A percentile compares a stretch with the other conserved stretches of the same genome.
Evolutionary conservation across 306 rosid genomes (phyloP).

Genomic region (Inga oerstediana): DNA sequence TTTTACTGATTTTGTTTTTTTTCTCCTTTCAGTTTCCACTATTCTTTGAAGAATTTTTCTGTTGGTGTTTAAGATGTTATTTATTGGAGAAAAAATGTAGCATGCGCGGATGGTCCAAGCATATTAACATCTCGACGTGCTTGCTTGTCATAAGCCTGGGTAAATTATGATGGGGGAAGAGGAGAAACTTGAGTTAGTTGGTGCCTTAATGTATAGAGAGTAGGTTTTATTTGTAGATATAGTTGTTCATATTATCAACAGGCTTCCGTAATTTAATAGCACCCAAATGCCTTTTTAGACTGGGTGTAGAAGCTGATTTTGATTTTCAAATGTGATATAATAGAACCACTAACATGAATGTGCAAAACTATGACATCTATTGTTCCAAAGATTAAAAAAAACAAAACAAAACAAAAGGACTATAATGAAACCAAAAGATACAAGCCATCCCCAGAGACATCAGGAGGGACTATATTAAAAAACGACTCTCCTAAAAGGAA

Average conservation of each 20-base stretch:
- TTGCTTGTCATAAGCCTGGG: neutral
- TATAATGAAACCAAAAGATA: neutral
- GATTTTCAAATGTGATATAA: neutral
- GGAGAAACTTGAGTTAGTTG: neutral
- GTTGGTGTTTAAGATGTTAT: neutral
- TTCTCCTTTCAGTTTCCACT: neutral
- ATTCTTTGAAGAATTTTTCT: neutral
- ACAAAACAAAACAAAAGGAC: neutral
- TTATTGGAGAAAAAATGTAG: neutral
- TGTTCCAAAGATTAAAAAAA: neutral
- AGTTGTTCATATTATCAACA: neutral
- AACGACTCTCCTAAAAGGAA: neutral
- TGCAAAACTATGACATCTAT: neutral
- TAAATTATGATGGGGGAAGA: neutral
- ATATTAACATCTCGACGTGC: neutral
- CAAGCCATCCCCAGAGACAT: conserved; percentile 2
- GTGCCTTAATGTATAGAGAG: neutral
- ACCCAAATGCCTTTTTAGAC: neutral
- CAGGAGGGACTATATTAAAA: neutral
- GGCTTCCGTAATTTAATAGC: neutral
- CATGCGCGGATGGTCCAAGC: neutral
- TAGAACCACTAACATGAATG: neutral
- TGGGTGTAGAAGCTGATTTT: no score
- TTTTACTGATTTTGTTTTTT: neutral
- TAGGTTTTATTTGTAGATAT: neutral